Percentiles rank a stretch among this genome's conserved stretches.
Evolutionary conservation across 805 yeast species (phyloP).

Genomic region (Candida tammaniensis): DNA sequence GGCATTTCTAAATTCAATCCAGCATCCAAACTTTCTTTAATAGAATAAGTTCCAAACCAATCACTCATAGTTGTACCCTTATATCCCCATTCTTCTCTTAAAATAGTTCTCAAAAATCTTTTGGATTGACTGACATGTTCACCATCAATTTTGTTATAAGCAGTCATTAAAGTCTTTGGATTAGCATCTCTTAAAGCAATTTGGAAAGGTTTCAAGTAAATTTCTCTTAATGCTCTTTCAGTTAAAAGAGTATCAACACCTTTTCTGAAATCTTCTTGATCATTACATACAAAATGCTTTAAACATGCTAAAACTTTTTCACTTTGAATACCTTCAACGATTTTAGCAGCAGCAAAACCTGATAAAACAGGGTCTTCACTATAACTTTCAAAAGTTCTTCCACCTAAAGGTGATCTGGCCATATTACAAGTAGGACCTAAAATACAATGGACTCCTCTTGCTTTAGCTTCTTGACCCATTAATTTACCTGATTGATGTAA

Average conservation of each 20-base stretch:
- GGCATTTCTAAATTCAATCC: slow-evolving; percentile 71
- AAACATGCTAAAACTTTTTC: slow-evolving; percentile 52
- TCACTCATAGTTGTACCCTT: slow-evolving; percentile 60
- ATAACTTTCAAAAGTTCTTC: slow-evolving; percentile 61
- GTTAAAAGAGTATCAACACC: slow-evolving; percentile 48
- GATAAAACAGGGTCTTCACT: slow-evolving; percentile 56
- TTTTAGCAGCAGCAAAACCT: slow-evolving; percentile 47
- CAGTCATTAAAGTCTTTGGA: slow-evolving; percentile 59
- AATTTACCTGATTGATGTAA: slow-evolving; percentile 48
- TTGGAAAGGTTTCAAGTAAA: slow-evolving; percentile 63
- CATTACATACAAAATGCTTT: slow-evolving; percentile 65
- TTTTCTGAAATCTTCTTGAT: slow-evolving; percentile 55
- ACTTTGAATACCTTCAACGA: slow-evolving; percentile 54
- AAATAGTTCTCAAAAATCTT: slow-evolving; percentile 40
- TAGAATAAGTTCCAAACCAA: slow-evolving; percentile 59
- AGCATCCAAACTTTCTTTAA: slow-evolving; percentile 44
- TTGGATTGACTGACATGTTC: slow-evolving; percentile 50
- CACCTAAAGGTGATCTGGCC: slow-evolving; percentile 57
- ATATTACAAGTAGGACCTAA: slow-evolving; percentile 47
- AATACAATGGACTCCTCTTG: slow-evolving; percentile 46
- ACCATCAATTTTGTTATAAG: slow-evolving; percentile 64
- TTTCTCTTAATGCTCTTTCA: slow-evolving; percentile 63
- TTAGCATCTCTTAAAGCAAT: slow-evolving; percentile 50
- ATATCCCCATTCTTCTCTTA: slow-evolving; percentile 57
- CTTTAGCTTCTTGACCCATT: slow-evolving; percentile 54